These are phyloP conservation scores for Nasturtium officinale DNA, from an alignment of 345 rosid genomes.

Conservation along the genomic window DNA sequence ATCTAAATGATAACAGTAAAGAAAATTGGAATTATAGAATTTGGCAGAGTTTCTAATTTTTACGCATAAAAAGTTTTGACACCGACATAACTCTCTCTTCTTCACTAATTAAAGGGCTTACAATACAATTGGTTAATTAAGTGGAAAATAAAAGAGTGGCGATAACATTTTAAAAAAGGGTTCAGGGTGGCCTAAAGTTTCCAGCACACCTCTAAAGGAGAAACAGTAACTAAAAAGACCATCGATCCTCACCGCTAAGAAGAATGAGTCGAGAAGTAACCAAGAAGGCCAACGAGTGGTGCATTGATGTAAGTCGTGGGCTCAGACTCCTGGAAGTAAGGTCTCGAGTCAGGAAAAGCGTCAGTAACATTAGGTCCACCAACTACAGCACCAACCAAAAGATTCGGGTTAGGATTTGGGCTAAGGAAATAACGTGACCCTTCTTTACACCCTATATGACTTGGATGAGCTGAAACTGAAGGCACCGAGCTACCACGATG, in stretches of 20 bases:
- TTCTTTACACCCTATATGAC: constrained; percentile 62
- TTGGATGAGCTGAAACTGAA: constrained; percentile 64
- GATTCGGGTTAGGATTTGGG: constrained; percentile 78
- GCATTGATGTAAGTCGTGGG: constrained; percentile 98
- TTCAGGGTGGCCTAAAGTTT: constrained; percentile 42
- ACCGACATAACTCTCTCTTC: constrained; percentile 25
- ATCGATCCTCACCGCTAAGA: constrained; percentile 34
- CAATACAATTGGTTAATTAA: constrained; percentile 38
- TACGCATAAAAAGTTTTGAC: no score
- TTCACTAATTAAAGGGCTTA: constrained; percentile 38
- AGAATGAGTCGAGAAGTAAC: constrained; percentile 71
- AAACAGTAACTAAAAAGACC: constrained; percentile 3
- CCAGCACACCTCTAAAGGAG: constrained; percentile 42
- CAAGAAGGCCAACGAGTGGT: constrained; percentile 88
- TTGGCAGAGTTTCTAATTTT: no score
- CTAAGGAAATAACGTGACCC: constrained; percentile 68
- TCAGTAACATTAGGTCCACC: constrained; percentile 91
- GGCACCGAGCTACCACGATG: constrained; percentile 90
- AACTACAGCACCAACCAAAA: constrained; percentile 76
- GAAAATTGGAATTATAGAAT: no score
- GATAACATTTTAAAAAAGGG: constrained; percentile 9
- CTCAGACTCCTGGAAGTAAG: constrained; percentile 82
- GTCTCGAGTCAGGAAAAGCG: constrained; percentile 77
- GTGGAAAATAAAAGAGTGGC: constrained; percentile 35
- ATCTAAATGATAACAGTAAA: no score